phyloP scores from a whole-genome alignment of 2,329 filamentous ascomycete species.

The Periconia sp. region DNA sequence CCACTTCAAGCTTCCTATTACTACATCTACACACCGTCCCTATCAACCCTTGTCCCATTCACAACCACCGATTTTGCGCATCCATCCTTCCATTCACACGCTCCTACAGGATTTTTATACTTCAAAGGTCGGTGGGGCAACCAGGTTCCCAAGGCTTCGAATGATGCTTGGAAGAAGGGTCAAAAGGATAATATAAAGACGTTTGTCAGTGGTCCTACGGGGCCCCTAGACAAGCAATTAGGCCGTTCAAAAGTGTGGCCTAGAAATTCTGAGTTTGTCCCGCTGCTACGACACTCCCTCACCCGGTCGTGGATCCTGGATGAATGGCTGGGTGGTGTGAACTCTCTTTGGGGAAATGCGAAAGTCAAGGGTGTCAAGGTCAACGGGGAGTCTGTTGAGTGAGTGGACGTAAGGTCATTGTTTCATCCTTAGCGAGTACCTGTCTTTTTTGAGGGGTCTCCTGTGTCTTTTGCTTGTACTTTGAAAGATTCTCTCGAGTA shows the following conservation, averaged over 20 bases:
- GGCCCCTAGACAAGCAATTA: slow-evolving; percentile 47
- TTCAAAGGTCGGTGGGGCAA: slow-evolving; percentile 64
- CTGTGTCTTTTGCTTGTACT: no score
- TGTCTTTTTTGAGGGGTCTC: no score
- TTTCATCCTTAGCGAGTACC: no score
- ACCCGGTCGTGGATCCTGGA: background rate
- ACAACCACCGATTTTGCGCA: background rate
- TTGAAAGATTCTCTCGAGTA: no score
- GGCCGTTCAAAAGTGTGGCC: slow-evolving; percentile 20
- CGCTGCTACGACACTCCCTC: slow-evolving; percentile 5
- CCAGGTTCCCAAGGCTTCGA: slow-evolving; percentile 45
- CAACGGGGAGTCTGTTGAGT: slow-evolving; percentile 8
- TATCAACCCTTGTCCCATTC: slow-evolving; percentile 12
- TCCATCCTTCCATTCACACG: background rate
- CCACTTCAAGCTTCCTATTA: slow-evolving; percentile 56
- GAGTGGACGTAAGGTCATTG: background rate
- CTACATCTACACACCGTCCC: slow-evolving; percentile 53
- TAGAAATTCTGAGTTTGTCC: slow-evolving; percentile 14
- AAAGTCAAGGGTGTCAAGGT: slow-evolving; percentile 9
- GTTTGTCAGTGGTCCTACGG: slow-evolving; percentile 59
- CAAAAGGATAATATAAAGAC: slow-evolving; percentile 47
- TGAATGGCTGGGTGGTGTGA: slow-evolving; percentile 5
- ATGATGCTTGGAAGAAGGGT: slow-evolving; percentile 24
- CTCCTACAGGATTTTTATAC: slow-evolving; percentile 56
- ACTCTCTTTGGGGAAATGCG: slow-evolving; percentile 1